Base-by-base conservation (phyloP, 2,329 filamentous ascomycete species). In the Epichloe festucae region DNA sequence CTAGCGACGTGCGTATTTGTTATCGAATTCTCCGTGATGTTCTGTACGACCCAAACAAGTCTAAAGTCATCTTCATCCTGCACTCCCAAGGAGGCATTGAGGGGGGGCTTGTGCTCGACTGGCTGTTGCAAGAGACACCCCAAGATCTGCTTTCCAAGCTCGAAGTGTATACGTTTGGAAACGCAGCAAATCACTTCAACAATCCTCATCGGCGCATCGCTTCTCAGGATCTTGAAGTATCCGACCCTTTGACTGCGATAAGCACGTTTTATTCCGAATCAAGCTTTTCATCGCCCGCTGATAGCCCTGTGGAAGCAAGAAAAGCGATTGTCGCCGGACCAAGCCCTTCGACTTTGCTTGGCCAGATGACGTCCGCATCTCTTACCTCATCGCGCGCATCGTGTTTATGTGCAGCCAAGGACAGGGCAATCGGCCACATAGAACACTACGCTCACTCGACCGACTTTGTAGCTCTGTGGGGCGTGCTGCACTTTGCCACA, bases 1-100 rank as follows among this genome's bases (percentile, higher is more conserved):
- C 86, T 0, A 65, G 68, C 12, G 85, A 89, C 61, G 74, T 86
- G 8, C 75, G 81, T 1, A 68, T 74, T 10, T 84, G 84, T 62
- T 82, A 80, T 57, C 69, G 72, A 52, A 69, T 77, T 21, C 67
- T 90, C 55, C 84, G 86, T 62, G 69, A 77, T 21, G 75, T 77
- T 21, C 71, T 90, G 6, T 77, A 84, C 56, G 73, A 84, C 52
- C 74, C 76, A 0, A 63, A 71, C 15, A 78, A 82, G 53, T 76
- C 77, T 36, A 89, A 87, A 61, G 78, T 91, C 3, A 71, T 91
- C 31, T 75, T 91, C 51, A 78, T 91, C 54, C 70, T 86, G 39
- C 87, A 93, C 64, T 87, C 82, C 1, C 87, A 91, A 64, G 87
- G 87, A 4, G 85, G 77, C 14, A 87, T 91, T 48, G 81, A 88